phyloP scores from a whole-genome alignment of 2,329 filamentous ascomycete species.

The Fusarium avenaceum region DNA sequence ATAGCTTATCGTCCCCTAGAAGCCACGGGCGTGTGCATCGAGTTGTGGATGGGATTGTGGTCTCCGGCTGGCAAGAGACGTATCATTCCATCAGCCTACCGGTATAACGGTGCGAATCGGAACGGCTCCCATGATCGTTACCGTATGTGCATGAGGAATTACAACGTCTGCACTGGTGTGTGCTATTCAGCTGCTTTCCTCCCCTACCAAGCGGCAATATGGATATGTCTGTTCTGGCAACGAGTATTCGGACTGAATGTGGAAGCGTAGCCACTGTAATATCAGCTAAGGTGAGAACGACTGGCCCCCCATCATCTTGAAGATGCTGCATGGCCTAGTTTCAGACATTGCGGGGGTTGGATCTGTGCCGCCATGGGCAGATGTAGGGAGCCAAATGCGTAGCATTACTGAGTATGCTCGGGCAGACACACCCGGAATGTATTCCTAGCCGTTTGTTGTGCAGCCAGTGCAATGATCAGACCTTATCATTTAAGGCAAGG shows the following conservation, averaged over 20 bases:
- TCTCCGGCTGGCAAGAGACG: conserved; percentile 24
- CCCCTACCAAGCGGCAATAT: neutral
- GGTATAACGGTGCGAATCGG: conserved; percentile 43
- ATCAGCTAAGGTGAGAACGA: conserved; percentile 10
- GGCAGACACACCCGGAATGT: conserved; percentile 18
- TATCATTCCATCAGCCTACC: conserved; percentile 35
- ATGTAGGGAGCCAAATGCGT: conserved; percentile 29
- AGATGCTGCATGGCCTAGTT: conserved; percentile 33
- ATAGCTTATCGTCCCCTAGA: conserved; percentile 40
- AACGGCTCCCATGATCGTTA: conserved; percentile 41
- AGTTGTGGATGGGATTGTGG: conserved; percentile 16
- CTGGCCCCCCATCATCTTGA: conserved; percentile 13
- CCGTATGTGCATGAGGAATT: conserved; percentile 28
- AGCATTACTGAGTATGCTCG: conserved; percentile 21
- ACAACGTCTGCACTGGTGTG: conserved; percentile 30
- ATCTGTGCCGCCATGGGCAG: conserved; percentile 23
- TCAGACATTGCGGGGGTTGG: conserved; percentile 37
- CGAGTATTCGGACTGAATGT: conserved; percentile 24
- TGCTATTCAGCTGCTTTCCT: conserved; percentile 9
- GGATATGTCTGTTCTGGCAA: neutral
- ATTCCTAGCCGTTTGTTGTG: conserved; percentile 11
- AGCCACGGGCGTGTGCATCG: conserved; percentile 25
- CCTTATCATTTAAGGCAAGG: neutral
- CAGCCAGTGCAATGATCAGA: neutral
- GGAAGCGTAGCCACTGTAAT: conserved; percentile 6